These are phyloP conservation scores for Nicotiana noctiflora DNA, from an alignment of 257 asterid genomes.

Conservation along the genomic window DNA sequence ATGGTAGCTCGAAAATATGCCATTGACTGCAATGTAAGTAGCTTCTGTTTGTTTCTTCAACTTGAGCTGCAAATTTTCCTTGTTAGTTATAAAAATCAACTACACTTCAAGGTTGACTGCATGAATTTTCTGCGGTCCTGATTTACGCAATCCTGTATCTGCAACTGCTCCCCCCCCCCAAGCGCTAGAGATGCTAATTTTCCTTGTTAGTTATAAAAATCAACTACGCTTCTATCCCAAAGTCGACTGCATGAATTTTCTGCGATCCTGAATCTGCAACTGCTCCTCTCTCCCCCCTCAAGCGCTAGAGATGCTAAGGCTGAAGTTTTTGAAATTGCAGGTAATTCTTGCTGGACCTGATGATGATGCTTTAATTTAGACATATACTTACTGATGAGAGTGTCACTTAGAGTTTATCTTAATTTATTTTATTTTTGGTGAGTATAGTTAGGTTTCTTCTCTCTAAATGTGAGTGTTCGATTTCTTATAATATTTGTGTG, in stretches of 20 bases:
- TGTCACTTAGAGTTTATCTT: background rate
- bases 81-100: too few relatives aligned
- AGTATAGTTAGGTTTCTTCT: background rate
- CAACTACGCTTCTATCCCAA: too few relatives aligned
- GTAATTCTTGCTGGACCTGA: slow-evolving; percentile 95
- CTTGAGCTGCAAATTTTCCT: background rate
- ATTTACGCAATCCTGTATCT: too few relatives aligned
- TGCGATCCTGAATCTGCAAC: background rate
- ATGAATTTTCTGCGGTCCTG: background rate
- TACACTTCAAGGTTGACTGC: background rate
- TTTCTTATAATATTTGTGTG: slow-evolving; percentile 6
- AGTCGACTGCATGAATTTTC: too few relatives aligned
- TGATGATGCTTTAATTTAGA: slow-evolving; percentile 77
- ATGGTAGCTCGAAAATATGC: slow-evolving; percentile 76
- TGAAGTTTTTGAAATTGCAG: slow-evolving; percentile 25
- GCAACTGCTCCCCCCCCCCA: background rate
- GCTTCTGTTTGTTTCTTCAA: background rate
- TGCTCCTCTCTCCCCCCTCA: background rate
- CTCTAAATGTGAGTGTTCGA: slow-evolving; percentile 29
- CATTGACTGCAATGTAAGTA: slow-evolving; percentile 83
- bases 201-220: too few relatives aligned
- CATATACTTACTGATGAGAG: slow-evolving; percentile 29
- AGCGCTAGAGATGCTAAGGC: background rate
- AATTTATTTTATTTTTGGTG: background rate
- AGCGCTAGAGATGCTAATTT: background rate